Conservation (phyloP, 371 early-diverging fungal species). For the Circinella umbellata region DNA sequence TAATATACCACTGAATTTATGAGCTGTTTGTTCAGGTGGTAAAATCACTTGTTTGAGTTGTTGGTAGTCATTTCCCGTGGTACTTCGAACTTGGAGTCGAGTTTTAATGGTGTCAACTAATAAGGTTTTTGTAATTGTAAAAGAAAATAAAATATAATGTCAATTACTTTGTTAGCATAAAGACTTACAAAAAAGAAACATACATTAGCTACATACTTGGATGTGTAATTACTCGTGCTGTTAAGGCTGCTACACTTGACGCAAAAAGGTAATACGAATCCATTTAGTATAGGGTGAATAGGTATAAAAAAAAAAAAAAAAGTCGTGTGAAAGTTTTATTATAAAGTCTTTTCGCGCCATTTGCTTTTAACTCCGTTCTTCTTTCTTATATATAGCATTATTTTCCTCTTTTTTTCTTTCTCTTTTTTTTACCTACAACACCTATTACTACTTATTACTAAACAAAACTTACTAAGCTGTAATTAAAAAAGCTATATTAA, state of each 20-base stretch:
- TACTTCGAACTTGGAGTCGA: constrained; percentile 59
- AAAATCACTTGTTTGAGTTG: constrained; percentile 4
- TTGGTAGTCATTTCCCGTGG: constrained; percentile 2
- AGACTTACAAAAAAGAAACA: too few species aligned
- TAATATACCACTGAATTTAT: background rate
- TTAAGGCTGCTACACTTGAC: constrained; percentile 60
- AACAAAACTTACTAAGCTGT: too few species aligned
- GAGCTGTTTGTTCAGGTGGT: constrained; percentile 1
- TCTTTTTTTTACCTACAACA: too few species aligned
- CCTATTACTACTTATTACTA: too few species aligned
- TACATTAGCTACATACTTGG: constrained; percentile 43
- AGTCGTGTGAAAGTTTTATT: too few species aligned
- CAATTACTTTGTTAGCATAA: too few species aligned
- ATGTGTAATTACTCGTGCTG: constrained; percentile 67
- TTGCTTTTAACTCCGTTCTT: background rate
- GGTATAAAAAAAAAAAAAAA: too few species aligned
- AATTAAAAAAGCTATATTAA: background rate
- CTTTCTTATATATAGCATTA: background rate
- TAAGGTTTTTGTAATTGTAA: background rate
- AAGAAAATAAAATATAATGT: too few species aligned
- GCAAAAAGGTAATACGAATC: constrained; percentile 58
- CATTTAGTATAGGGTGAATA: background rate
- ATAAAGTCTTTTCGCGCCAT: too few species aligned
- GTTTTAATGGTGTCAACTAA: constrained; percentile 83
- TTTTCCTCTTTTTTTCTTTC: background rate